A percentile compares a stretch with the other conserved stretches of the same genome.
Conservation (phyloP, 371 early-diverging fungal species). For the Mucor lusitanicus region DNA sequence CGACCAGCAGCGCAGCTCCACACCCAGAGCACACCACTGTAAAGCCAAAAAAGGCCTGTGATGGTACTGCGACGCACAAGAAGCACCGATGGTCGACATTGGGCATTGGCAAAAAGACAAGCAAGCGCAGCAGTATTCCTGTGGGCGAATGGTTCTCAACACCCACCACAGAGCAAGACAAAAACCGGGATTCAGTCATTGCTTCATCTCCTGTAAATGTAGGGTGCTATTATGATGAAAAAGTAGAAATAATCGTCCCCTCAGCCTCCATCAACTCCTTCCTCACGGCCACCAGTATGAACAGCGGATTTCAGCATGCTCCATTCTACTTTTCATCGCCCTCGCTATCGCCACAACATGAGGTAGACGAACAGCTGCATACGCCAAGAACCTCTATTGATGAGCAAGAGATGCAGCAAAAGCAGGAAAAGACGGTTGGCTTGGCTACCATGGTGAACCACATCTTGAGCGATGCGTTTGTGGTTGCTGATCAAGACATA, state of each 20-base stretch:
- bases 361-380: neutral
- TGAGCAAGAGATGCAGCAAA: neutral
- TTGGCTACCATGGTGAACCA: slow-evolving; percentile 12
- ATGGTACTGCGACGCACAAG: neutral
- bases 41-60: neutral
- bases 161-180: neutral
- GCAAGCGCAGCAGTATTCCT: neutral
- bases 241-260: neutral
- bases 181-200: neutral
- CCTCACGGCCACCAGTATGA: neutral
- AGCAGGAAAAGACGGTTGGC: neutral
- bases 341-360: neutral
- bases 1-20: neutral
- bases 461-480: slow-evolving; percentile 17
- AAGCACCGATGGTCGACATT: neutral
- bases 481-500: slow-evolving; percentile 15
- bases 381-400: slow-evolving; percentile 6
- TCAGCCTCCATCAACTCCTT: neutral
- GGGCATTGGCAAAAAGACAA: neutral
- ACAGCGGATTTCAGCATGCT: neutral
- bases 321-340: neutral
- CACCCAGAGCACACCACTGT: neutral
- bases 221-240: slow-evolving; percentile 3
- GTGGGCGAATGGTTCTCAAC: neutral
- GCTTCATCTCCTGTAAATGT: neutral